Evolutionary conservation across 192 early-diverging fungal genomes (phyloP), one percentile per base, ranked within the genome.

Genomic region (Coemansia sp.): DNA sequence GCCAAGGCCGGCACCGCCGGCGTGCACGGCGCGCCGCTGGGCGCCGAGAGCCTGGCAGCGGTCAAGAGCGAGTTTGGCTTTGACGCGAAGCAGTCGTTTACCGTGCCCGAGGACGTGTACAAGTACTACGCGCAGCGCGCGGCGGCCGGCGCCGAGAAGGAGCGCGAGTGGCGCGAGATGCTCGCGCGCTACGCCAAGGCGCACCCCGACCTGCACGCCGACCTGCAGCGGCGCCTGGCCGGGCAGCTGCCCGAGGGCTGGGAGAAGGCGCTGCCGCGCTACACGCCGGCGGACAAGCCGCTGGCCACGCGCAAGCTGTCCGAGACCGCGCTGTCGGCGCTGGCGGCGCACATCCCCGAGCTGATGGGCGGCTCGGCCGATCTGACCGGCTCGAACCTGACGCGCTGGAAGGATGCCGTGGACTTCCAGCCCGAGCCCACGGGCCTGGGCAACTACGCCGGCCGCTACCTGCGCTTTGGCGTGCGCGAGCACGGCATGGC

Each of bases 401-500:
- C 94, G 39, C 82, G 90, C 34, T 97, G 94, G 92, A 95, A 95
- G 83, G 79, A 60, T 14, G 94, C 91, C n/a, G 86, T 84, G 20
- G 96, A 99, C 76, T 95, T 95, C 84, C 92, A 95, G 79, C 84
- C 82, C 12, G 74, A 72, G 45, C 51, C 73, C 29, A 88, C 87
- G 15, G 65, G 67, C 5, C 78, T 94, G 59, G 94, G 93, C 58
- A 77, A 70, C 50, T 93, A 92, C 70, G 75, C 82, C 46, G 94
- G 94, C 17, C 87, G 92, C 14, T 95, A 95, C 67, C 62, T 97
- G 64, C 89, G 93, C 44, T 97, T 86, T 62, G 94, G 94, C 76
- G 94, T 99, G 50, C 90, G 96, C 70, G 96, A 99, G 75, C 95
- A 97, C 62, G 94, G 86, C 42, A 99, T 99, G 96, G 84, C 88